Conservation (phyloP, 345 rosid species). For the Capsella bursapastoris region DNA sequence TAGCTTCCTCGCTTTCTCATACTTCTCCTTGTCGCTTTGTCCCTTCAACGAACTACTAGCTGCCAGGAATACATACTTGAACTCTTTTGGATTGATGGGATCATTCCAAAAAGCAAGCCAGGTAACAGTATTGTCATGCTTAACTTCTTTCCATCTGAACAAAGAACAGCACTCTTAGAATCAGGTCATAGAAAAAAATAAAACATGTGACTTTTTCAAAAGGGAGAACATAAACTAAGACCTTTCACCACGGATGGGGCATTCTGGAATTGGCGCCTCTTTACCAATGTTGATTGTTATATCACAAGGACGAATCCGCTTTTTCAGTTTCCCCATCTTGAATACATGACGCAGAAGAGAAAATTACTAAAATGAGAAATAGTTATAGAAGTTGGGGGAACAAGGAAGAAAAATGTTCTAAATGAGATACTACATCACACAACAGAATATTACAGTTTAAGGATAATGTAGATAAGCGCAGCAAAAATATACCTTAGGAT, state of each 20-base stretch:
- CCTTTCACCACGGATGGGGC: conserved; percentile 98
- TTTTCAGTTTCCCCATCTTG: conserved; percentile 99
- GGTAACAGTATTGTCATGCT: conserved; percentile 96
- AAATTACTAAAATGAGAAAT: conserved; percentile 25
- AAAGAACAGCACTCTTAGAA: conserved; percentile 12
- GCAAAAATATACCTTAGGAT: conserved; percentile 76
- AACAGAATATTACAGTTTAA: conserved; percentile 21
- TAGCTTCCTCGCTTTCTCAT: conserved; percentile 97
- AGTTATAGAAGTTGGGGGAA: not conserved
- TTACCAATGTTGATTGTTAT: conserved; percentile 95
- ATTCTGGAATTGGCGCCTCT: conserved; percentile 82
- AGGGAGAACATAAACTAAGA: conserved; percentile 32
- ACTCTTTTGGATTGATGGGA: conserved; percentile 94
- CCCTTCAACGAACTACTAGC: conserved; percentile 99
- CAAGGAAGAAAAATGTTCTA: conserved; percentile 10
- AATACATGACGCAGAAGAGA: conserved; percentile 18
- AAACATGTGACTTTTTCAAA: not conserved
- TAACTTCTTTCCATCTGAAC: conserved; percentile 96
- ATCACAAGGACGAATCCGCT: conserved; percentile 84
- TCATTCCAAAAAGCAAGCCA: conserved; percentile 99
- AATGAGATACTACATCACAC: conserved; percentile 13
- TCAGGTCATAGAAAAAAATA: conserved; percentile 14
- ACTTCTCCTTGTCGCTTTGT: conserved; percentile 97
- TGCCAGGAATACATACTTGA: conserved; percentile 94
- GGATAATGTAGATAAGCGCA: conserved; percentile 13